A percentile compares a stretch with the other conserved stretches of the same genome.
Evolutionary conservation across 2,329 filamentous ascomycete genomes (phyloP).

Genomic region (Thyridium curvatum): DNA sequence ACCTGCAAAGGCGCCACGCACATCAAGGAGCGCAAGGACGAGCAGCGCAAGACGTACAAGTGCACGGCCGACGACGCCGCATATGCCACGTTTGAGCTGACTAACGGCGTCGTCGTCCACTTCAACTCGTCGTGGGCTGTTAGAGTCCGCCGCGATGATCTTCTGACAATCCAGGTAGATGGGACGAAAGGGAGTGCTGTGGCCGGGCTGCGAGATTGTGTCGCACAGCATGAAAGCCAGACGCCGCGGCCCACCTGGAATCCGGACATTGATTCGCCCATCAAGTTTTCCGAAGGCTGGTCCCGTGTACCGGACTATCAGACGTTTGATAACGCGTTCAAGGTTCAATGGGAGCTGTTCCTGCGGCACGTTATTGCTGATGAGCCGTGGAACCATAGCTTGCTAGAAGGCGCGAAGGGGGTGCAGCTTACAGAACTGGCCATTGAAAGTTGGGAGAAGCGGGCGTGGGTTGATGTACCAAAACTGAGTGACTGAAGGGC

Average conservation of each 20-base stretch:
- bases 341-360: conserved; percentile 5
- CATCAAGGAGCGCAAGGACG: conserved; percentile 4
- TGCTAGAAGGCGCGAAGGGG: conserved; percentile 3
- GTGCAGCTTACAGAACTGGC: conserved; percentile 3
- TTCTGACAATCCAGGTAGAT: conserved; percentile 3
- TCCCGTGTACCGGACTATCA: conserved; percentile 2
- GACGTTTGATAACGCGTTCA: conserved; percentile 4
- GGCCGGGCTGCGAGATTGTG: conserved; percentile 2
- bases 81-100: conserved; percentile 4
- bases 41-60: conserved; percentile 2
- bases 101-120: conserved; percentile 2
- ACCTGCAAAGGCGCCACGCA: conserved; percentile 3
- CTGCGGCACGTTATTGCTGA: conserved; percentile 2
- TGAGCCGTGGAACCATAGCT: background rate
- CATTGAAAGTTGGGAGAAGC: conserved; percentile 3
- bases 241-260: conserved; percentile 5
- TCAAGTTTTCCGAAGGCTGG: conserved; percentile 3
- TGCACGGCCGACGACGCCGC: conserved; percentile 4
- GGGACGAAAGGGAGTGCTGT: conserved; percentile 4
- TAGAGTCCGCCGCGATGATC: conserved; percentile 1
- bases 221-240: conserved; percentile 2
- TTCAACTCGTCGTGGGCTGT: conserved; percentile 4
- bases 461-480: conserved; percentile 2
- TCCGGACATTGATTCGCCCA: conserved; percentile 2
- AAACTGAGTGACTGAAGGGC: background rate